Conservation (phyloP, 2,329 filamentous ascomycete genomes). For the Colletotrichum coccodes region DNA sequence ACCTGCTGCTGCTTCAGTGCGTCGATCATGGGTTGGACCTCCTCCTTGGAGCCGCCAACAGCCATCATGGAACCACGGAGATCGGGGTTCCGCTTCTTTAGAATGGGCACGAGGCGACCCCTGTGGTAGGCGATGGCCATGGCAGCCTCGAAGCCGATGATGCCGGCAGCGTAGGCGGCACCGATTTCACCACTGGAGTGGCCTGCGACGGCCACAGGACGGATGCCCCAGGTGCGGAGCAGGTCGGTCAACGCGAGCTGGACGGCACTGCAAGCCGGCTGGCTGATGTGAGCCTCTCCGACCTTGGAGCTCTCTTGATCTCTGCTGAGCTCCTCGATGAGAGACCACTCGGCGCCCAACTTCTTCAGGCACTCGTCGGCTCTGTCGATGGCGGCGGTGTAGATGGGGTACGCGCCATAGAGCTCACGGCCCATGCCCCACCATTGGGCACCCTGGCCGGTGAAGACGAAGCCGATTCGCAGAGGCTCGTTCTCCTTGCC, state of each 20-base stretch:
- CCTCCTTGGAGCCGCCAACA: conserved; percentile 57
- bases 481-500: conserved; percentile 47
- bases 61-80: conserved; percentile 65
- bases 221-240: conserved; percentile 54
- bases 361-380: conserved; percentile 44
- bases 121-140: conserved; percentile 62
- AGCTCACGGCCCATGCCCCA: conserved; percentile 36
- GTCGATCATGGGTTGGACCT: conserved; percentile 56
- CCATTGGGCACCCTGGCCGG: conserved; percentile 42
- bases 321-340: conserved; percentile 49
- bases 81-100: conserved; percentile 51
- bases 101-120: conserved; percentile 53
- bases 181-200: conserved; percentile 61
- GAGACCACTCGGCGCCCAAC: conserved; percentile 48
- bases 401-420: conserved; percentile 46
- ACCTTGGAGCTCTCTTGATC: conserved; percentile 46
- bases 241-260: conserved; percentile 59
- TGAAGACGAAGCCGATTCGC: conserved; percentile 41
- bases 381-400: conserved; percentile 43
- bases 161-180: conserved; percentile 54
- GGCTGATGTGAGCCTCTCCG: conserved; percentile 52
- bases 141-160: conserved; percentile 51
- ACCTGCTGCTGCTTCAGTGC: conserved; percentile 44
- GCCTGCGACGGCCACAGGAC: conserved; percentile 50
- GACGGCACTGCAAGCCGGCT: conserved; percentile 56